Base-by-base conservation (phyloP, 1,139 yeast genomes). In the Protomyces pachydermus region DNA sequence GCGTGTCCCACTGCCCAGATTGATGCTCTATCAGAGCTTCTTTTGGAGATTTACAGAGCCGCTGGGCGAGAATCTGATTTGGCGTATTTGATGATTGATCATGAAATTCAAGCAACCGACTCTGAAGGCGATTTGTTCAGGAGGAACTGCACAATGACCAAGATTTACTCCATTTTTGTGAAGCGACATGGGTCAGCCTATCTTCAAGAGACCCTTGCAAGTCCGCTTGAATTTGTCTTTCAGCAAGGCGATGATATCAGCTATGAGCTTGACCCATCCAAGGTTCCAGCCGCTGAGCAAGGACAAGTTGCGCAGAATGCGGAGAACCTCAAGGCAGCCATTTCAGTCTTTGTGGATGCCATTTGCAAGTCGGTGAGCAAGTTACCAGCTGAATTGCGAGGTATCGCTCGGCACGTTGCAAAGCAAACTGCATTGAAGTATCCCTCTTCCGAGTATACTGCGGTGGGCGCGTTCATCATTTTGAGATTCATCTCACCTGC, bases 91-190 rank as follows among this genome's bases (percentile, higher is more conserved):
- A 50, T 58, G 16, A 45, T 58, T 34, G 53, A 32, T 10, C 42
- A 37, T n/a, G 62, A 58, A 28, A 39, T 58, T 12, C 39, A 46
- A 4, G 25, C 54, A 8, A 51, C 56, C 34, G 53, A 52, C 16
- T 55, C 53, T n/a, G 56, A 58, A 28, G 54, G 55, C 14, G 62
- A 58, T n/a, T 52, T 58, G 4, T 58, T 39, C 35, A 46, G 62
- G 5, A 50, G 62, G 18, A 58, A 58, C 12, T 58, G 56, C 20
- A 50, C 62, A 6, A 42, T 50, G 18, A 58, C 62, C 4, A 32
- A 50, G 16, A 48, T 58, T 9, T 58, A 51, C 25, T 55, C 62
- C 12, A 32, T 45, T 6, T 58, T 38, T 32, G 53, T 34, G 6
- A 38, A 38, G 16, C 51, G 62, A 5, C 54, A 45, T 32, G 56